phyloP scores from a whole-genome alignment of 164 flowering plant genomes.

The Tetrastigma voinierianum region DNA sequence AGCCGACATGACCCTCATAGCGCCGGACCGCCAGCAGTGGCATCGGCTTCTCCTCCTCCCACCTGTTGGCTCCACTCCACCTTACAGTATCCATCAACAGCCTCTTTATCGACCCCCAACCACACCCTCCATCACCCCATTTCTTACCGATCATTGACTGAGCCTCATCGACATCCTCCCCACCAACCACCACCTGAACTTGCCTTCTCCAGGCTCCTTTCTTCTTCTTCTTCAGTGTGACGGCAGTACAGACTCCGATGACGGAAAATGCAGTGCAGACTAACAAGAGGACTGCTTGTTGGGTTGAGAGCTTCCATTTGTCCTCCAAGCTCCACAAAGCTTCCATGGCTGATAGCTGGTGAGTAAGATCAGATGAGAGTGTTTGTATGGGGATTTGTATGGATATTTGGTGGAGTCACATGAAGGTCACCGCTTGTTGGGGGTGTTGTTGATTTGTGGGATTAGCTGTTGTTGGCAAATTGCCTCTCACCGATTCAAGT shows the following conservation, averaged over 20 bases:
- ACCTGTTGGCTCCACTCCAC: constrained; percentile 54
- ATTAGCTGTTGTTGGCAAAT: constrained; percentile 5
- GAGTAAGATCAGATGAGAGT: not conserved
- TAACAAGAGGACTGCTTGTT: constrained; percentile 39
- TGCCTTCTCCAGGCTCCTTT: constrained; percentile 15
- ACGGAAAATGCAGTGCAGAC: constrained; percentile 33
- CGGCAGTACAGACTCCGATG: constrained; percentile 36
- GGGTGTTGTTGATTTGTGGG: not conserved
- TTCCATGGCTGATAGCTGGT: constrained; percentile 41
- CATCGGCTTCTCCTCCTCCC: constrained; percentile 32
- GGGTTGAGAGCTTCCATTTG: constrained; percentile 59
- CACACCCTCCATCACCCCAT: not conserved
- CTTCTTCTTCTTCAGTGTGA: constrained; percentile 23
- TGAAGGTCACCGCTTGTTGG: constrained; percentile 2
- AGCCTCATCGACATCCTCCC: constrained; percentile 9
- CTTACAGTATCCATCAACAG: constrained; percentile 41
- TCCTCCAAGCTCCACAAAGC: constrained; percentile 63
- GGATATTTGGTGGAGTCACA: not conserved
- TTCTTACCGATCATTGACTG: not conserved
- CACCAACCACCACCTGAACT: not conserved
- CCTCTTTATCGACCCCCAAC: constrained; percentile 39
- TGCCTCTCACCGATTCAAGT: constrained; percentile 8
- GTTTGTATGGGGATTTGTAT: not conserved
- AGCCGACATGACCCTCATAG: constrained; percentile 14
- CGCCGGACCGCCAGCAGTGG: constrained; percentile 27